Evolutionary conservation across 2,329 filamentous ascomycete species (phyloP), one percentile per base, ranked within the genome.

Genomic region (Neofusicoccum ribis): DNA sequence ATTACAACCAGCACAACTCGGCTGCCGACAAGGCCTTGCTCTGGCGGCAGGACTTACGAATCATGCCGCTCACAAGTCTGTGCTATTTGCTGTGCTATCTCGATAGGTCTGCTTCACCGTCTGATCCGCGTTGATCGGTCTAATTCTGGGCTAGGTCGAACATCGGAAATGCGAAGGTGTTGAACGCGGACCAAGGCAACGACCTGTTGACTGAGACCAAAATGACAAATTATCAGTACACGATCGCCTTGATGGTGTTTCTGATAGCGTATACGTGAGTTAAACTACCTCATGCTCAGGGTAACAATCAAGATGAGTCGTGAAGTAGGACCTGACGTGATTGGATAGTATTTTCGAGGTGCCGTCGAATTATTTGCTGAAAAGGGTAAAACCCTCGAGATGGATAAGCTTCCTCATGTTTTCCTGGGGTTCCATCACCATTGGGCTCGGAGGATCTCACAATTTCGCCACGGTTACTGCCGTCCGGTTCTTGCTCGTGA

Each of bases 21-120:
- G 49, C 37, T 1, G 66, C 63, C 27, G 58, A 50, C 47, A 65
- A 63, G 15, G 64, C 63, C 9, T 50, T 66, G 34, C 47, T 65
- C 15, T 52, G 56, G 51, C 64, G 64, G 12, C 87, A 89, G 70
- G 89, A 91, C 72, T 66, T 85, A 17, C 82, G 85, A 63, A 88
- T 91, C 65, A 78, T 90, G 14, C 88, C 89, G 1, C 77, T 90
- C 14, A 85, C 82, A n/a, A 85, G 86, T 6, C 78, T 75, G 61
- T 88, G 91, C 59, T 91, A 89, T 73, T 81, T 91, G 51, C 81
- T 91, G 23, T 89, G 86, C 75, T 90, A 88, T 72, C 82, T 91
- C 27, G 88, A 91, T 75, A 81, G 86, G 52, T 58, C 20, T 15
- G 39, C 12, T 9, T 17, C 9, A 5, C 8, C 20, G 2, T 2